phyloP scores from a whole-genome alignment of 202 grass and related monocot genomes.

The Setaria viridis region DNA sequence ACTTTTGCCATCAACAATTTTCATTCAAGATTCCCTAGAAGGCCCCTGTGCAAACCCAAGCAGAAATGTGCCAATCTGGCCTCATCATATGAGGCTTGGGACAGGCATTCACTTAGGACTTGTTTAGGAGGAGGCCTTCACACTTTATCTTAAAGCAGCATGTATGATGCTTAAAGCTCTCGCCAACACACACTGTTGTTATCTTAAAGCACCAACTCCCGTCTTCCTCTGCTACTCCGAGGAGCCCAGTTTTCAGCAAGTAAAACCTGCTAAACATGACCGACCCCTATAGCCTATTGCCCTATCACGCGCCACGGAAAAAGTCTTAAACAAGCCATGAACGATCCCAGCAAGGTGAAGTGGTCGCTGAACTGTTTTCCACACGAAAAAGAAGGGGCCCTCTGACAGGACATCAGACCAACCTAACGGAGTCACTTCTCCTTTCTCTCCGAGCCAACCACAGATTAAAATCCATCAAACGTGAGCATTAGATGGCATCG shows the following conservation, averaged over 20 bases:
- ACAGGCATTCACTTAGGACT: neutral
- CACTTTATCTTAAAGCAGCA: conserved; percentile 29
- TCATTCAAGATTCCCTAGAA: neutral
- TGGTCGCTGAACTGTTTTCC: conserved; percentile 46
- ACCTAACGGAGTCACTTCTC: neutral
- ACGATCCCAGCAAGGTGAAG: conserved; percentile 5
- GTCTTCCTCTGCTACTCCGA: conserved; percentile 16
- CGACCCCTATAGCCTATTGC: neutral
- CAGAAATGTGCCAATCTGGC: neutral
- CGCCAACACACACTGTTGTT: conserved; percentile 12
- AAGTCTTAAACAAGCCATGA: conserved; percentile 42
- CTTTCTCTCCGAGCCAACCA: neutral
- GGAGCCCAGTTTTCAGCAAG: conserved; percentile 1
- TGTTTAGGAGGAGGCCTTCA: neutral
- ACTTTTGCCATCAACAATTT: neutral
- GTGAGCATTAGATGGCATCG: conserved; percentile 26
- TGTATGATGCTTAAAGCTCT: neutral
- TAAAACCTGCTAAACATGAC: neutral
- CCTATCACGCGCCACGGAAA: neutral
- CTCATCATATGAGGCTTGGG: neutral
- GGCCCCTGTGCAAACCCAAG: neutral
- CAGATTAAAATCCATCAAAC: neutral
- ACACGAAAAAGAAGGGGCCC: neutral
- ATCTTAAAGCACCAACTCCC: conserved; percentile 16
- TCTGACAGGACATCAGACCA: conserved; percentile 16